Evolutionary conservation across 2,329 filamentous ascomycete genomes (phyloP).

Genomic region (Claviceps maximensis): DNA sequence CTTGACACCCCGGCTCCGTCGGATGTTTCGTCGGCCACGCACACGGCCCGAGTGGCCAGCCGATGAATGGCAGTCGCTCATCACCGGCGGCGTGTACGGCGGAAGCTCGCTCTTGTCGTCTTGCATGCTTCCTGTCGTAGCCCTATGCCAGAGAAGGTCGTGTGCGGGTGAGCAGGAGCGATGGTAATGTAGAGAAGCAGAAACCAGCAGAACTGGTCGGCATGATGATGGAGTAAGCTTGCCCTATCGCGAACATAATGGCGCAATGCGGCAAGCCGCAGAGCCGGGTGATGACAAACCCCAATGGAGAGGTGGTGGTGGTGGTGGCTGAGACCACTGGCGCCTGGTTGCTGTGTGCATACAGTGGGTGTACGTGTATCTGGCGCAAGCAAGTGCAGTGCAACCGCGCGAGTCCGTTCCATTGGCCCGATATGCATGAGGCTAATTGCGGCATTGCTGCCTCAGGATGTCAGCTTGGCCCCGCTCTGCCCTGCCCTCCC

Average conservation of each 20-base stretch:
- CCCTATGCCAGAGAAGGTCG: background rate
- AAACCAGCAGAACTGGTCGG: background rate
- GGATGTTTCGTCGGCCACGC: constrained; percentile 18
- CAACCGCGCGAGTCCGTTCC: background rate
- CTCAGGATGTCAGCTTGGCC: background rate
- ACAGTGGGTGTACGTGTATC: too few species aligned
- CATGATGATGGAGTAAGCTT: background rate
- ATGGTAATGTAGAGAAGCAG: too few species aligned
- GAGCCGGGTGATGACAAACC: too few species aligned
- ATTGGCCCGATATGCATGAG: background rate
- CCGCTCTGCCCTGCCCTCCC: background rate
- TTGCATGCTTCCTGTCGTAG: constrained; percentile 14
- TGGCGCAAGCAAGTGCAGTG: too few species aligned
- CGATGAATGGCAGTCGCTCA: background rate
- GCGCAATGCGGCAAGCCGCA: background rate
- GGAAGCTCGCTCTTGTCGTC: constrained; percentile 33
- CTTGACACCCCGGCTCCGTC: constrained; percentile 31
- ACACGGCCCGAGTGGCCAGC: constrained; percentile 3
- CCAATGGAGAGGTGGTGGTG: too few species aligned
- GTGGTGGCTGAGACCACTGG: too few species aligned
- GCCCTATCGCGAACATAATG: background rate
- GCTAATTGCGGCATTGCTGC: background rate
- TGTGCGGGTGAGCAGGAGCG: too few species aligned
- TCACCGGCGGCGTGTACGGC: constrained; percentile 26
- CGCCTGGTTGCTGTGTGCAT: too few species aligned